These are phyloP conservation scores for Phyllosticta paracitricarpa DNA, from an alignment of 2,329 filamentous ascomycete species.

Conservation along the genomic window DNA sequence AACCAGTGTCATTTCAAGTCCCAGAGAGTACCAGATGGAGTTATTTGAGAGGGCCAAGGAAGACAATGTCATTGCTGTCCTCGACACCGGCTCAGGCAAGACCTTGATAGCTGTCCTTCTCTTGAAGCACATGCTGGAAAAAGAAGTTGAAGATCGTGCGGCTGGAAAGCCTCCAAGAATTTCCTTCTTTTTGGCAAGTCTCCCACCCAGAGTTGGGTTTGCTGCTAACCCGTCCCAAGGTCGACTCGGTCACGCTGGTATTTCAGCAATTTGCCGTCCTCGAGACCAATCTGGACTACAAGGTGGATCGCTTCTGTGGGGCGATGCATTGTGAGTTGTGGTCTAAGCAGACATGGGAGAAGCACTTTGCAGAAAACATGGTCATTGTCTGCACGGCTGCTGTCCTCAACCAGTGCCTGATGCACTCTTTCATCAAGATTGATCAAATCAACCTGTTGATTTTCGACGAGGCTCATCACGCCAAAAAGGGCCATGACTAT, in stretches of 20 bases:
- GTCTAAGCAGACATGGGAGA: constrained; percentile 50
- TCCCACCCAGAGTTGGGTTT: neutral
- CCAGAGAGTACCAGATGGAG: constrained; percentile 85
- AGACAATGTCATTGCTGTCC: constrained; percentile 81
- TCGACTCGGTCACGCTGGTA: constrained; percentile 81
- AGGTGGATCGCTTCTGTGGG: constrained; percentile 66
- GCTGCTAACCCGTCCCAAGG: constrained; percentile 30
- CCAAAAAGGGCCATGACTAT: constrained; percentile 89
- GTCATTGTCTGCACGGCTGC: constrained; percentile 89
- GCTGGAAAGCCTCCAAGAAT: constrained; percentile 51
- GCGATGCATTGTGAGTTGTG: constrained; percentile 52
- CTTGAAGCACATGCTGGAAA: constrained; percentile 62
- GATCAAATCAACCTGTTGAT: constrained; percentile 78
- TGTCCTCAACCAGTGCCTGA: constrained; percentile 68
- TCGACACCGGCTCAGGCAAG: constrained; percentile 93
- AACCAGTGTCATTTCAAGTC: constrained; percentile 57
- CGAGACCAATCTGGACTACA: constrained; percentile 67
- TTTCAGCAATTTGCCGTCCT: constrained; percentile 83
- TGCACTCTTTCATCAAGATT: constrained; percentile 71
- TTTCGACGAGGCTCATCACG: constrained; percentile 93
- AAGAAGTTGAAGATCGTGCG: constrained; percentile 63
- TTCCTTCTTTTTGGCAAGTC: constrained; percentile 68
- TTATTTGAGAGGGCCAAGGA: constrained; percentile 79
- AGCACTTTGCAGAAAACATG: constrained; percentile 56
- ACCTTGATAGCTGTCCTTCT: constrained; percentile 90